Evolutionary conservation across 805 yeast genomes (phyloP), one percentile per base, ranked within the genome.

Genomic region (Metschnikowia baotianmanensis): DNA sequence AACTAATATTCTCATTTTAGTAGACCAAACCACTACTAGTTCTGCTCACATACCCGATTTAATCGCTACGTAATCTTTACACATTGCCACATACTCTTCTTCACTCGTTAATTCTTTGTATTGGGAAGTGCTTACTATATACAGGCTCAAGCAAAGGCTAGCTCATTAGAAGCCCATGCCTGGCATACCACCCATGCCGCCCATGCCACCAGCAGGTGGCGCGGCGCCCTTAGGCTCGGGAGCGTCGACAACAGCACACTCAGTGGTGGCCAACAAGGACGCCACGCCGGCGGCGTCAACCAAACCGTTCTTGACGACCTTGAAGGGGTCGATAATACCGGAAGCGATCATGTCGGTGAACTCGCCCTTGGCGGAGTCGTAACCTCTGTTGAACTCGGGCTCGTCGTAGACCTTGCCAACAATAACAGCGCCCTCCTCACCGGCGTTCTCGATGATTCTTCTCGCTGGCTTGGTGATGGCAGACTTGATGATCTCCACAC

Each of bases 201-300:
- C 68, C 36, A 76, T 74, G 41, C 80, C 76, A 52, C 83, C 71
- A 40, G 79, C 69, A 44, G 80, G 68, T 6, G 56, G 43, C 43
- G 78, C 67, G 31, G 77, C 58, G 50, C 69, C 70, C 69, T 74
- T 71, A 59, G 91, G 93, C 67, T 80, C 83, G 57, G 97, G 95
- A 51, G 95, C 96, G 56, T 86, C 96, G 45, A 89, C 96, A 59
- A 93, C 87, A 50, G 97, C 97, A 67, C 96, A 95, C 74, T 93
- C 99, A 50, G 99, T 91, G 45, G 98, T 91, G 51, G 98, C 97
- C 65, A 93, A 77, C 65, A 93, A 76, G 22, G 96, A 88, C 34
- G 99, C 98, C 49, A 93, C 97, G 74, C 98, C 96, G 36, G 95
- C 78, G 47, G 99, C 98, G 60, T 93, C 98, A 42, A 87, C 87